Conservation (phyloP, 805 yeast species). For the Candida piceae region DNA sequence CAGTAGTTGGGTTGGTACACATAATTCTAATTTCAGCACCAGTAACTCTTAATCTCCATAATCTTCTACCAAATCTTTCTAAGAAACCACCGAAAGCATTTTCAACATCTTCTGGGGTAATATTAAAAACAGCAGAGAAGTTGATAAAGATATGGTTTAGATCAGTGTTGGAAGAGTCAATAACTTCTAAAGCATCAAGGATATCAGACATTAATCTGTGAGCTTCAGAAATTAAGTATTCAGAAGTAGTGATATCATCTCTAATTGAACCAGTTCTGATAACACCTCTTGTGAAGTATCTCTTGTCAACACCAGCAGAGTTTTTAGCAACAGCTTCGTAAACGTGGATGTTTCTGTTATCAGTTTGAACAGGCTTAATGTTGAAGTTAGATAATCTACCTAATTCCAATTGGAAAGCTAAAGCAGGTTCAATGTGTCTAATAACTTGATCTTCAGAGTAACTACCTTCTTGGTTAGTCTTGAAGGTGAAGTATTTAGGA, state of each 20-base stretch:
- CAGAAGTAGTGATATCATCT: slow-evolving; percentile 89
- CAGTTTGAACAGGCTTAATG: slow-evolving; percentile 91
- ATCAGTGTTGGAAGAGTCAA: slow-evolving; percentile 92
- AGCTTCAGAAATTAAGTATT: slow-evolving; percentile 93
- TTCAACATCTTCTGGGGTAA: slow-evolving; percentile 93
- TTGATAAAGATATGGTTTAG: slow-evolving; percentile 95
- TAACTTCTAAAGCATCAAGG: slow-evolving; percentile 88
- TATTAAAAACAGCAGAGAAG: slow-evolving; percentile 92
- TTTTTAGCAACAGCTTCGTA: slow-evolving; percentile 95
- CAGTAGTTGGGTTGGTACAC: slow-evolving; percentile 84
- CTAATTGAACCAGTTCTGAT: slow-evolving; percentile 93
- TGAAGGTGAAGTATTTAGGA: slow-evolving; percentile 94
- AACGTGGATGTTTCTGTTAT: slow-evolving; percentile 95
- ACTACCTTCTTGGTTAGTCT: slow-evolving; percentile 49
- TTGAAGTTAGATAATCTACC: slow-evolving; percentile 92
- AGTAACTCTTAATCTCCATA: slow-evolving; percentile 94
- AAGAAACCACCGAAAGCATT: slow-evolving; percentile 96
- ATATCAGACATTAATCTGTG: slow-evolving; percentile 94
- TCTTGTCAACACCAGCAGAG: slow-evolving; percentile 79
- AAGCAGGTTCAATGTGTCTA: slow-evolving; percentile 97
- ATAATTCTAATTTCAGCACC: slow-evolving; percentile 97
- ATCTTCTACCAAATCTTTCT: slow-evolving; percentile 94
- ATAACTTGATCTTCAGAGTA: slow-evolving; percentile 86
- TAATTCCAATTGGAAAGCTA: slow-evolving; percentile 94
- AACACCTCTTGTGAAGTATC: slow-evolving; percentile 96